Percentiles rank a stretch among this genome's conserved stretches.
Evolutionary conservation across 1,139 yeast genomes (phyloP).

Genomic region (Suhomyces bokatorum): DNA sequence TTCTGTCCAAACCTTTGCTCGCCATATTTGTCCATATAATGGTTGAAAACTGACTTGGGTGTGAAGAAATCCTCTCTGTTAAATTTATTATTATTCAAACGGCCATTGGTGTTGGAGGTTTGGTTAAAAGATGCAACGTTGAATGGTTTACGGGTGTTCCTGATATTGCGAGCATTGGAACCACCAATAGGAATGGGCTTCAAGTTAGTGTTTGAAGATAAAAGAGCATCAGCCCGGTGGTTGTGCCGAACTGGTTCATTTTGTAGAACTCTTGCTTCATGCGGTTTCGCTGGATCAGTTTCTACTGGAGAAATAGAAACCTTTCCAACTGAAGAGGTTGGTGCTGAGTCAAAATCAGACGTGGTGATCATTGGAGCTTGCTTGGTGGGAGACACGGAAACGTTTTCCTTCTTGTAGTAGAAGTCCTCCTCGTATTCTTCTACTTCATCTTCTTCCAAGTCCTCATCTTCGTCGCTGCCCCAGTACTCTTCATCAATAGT

Average conservation of each 20-base stretch:
- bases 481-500: conserved; percentile 81
- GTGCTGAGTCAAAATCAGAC: conserved; percentile 10
- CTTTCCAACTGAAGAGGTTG: conserved; percentile 1
- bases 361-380: conserved; percentile 15
- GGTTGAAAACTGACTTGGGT: conserved; percentile 71
- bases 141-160: conserved; percentile 59
- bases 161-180: conserved; percentile 37
- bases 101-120: conserved; percentile 26
- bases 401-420: conserved; percentile 15
- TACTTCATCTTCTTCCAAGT: conserved; percentile 29
- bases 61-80: conserved; percentile 74
- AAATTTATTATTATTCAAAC: conserved; percentile 32
- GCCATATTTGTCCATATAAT: conserved; percentile 70
- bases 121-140: conserved; percentile 58
- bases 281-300: conserved; percentile 12
- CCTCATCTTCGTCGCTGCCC: conserved; percentile 49
- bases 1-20: conserved; percentile 31
- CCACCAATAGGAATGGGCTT: conserved; percentile 47
- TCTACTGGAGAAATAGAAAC: conserved; percentile 12
- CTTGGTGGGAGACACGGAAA: conserved; percentile 9
- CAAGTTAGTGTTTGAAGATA: conserved; percentile 41
- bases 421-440: conserved; percentile 24
- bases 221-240: conserved; percentile 48
- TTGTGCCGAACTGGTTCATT: conserved; percentile 34
- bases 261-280: conserved; percentile 10